Conservation (phyloP, 1,284 basidiomycete genomes). For the Ganoderma boninense region DNA sequence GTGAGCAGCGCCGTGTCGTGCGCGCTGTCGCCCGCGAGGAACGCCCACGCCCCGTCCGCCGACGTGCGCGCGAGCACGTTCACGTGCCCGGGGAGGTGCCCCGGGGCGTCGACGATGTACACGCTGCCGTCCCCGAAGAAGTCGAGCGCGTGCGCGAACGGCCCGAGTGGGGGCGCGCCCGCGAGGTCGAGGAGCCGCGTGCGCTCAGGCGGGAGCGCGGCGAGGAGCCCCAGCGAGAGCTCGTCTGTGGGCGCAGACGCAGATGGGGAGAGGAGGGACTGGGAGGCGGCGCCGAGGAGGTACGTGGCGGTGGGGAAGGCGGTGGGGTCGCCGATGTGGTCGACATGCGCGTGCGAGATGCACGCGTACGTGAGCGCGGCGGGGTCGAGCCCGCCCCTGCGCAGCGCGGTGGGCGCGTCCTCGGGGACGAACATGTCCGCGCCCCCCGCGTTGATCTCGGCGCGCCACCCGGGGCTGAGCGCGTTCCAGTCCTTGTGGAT, state of each 20-base stretch:
- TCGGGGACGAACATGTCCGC: slow-evolving; percentile 44
- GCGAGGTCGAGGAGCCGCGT: slow-evolving; percentile 42
- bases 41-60: slow-evolving; percentile 56
- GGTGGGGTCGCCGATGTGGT: slow-evolving; percentile 53
- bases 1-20: slow-evolving; percentile 62
- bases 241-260: slow-evolving; percentile 46
- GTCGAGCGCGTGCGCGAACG: slow-evolving; percentile 60
- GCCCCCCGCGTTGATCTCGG: slow-evolving; percentile 24
- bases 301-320: slow-evolving; percentile 58
- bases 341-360: slow-evolving; percentile 59
- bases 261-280: slow-evolving; percentile 39
- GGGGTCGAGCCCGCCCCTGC: slow-evolving; percentile 54
- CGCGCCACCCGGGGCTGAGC: slow-evolving; percentile 45
- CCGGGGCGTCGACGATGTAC: slow-evolving; percentile 62
- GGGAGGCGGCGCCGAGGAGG: slow-evolving; percentile 50
- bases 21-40: slow-evolving; percentile 61
- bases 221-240: slow-evolving; percentile 34
- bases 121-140: slow-evolving; percentile 64
- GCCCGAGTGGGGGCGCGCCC: slow-evolving; percentile 44
- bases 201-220: slow-evolving; percentile 54
- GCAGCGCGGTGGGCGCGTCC: slow-evolving; percentile 56
- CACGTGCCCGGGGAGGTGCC: slow-evolving; percentile 57
- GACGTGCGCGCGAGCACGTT: slow-evolving; percentile 55
- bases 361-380: slow-evolving; percentile 53
- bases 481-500: slow-evolving; percentile 55